phyloP scores from a whole-genome alignment of 1,139 yeast species.

The Debaryomycetaceae sp. region DNA sequence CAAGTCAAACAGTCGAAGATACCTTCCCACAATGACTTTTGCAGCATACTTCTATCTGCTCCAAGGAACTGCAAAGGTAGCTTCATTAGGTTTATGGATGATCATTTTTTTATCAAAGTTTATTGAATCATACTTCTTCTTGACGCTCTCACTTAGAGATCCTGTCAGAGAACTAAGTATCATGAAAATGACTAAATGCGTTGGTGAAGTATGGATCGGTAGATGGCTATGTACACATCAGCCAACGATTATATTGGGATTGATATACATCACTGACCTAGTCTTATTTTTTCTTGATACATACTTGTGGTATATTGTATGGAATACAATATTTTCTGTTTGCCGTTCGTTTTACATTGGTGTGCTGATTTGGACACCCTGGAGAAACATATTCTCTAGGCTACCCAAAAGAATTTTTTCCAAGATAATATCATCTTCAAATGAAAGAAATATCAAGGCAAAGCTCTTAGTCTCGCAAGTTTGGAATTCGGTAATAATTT shows the following conservation, averaged over 20 bases:
- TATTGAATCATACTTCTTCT: constrained; percentile 61
- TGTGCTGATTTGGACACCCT: constrained; percentile 78
- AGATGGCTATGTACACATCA: constrained; percentile 55
- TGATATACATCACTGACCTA: constrained; percentile 64
- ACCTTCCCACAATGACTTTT: constrained; percentile 32
- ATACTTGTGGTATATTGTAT: constrained; percentile 82
- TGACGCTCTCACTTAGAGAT: constrained; percentile 74
- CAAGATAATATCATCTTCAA: constrained; percentile 47
- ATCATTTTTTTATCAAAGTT: constrained; percentile 45
- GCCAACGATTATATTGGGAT: constrained; percentile 50
- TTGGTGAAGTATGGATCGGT: constrained; percentile 55
- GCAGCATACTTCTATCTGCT: constrained; percentile 34
- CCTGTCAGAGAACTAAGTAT: constrained; percentile 67
- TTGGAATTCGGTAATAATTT: constrained; percentile 76
- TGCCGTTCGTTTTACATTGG: constrained; percentile 69
- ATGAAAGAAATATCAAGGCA: constrained; percentile 44
- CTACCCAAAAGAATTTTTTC: constrained; percentile 71
- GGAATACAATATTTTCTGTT: constrained; percentile 73
- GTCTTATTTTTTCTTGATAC: constrained; percentile 79
- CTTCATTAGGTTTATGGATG: constrained; percentile 48
- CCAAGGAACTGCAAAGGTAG: constrained; percentile 34
- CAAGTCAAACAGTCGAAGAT: constrained; percentile 18
- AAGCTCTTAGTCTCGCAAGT: constrained; percentile 58
- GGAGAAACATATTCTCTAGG: constrained; percentile 76
- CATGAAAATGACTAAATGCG: constrained; percentile 58